A percentile compares a stretch with the other conserved stretches of the same genome.
Conservation (phyloP, 106 monocot genomes). For the Dioscorea zingiberensis region DNA sequence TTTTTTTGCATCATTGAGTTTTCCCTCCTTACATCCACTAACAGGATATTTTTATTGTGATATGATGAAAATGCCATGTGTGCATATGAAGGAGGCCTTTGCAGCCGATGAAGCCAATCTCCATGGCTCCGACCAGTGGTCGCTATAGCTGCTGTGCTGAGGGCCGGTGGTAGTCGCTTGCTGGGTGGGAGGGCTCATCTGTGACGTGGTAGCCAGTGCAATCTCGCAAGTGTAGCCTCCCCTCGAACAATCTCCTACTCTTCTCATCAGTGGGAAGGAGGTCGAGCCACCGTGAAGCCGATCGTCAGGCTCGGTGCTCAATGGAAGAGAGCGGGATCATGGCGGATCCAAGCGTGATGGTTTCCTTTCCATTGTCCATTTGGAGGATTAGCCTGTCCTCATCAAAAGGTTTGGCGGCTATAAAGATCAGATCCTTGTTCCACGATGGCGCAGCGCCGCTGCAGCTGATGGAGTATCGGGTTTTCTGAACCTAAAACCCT, state of each 20-base stretch:
- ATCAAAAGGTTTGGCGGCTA: slow-evolving; percentile 68
- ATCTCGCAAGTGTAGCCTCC: slow-evolving; percentile 66
- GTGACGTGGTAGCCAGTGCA: slow-evolving; percentile 82
- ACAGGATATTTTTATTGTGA: no score
- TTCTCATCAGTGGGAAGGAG: slow-evolving; percentile 27
- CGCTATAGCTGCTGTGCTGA: slow-evolving; percentile 86
- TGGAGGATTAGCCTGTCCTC: slow-evolving; percentile 40
- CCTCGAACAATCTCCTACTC: slow-evolving; percentile 19
- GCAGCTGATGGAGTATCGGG: slow-evolving; percentile 27
- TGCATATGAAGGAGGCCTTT: slow-evolving; percentile 58
- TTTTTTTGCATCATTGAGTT: no score
- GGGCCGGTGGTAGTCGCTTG: slow-evolving; percentile 86
- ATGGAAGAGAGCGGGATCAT: slow-evolving; percentile 44
- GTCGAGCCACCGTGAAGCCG: slow-evolving; percentile 71
- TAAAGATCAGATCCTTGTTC: slow-evolving; percentile 85
- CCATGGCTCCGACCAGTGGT: slow-evolving; percentile 52
- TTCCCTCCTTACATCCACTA: no score
- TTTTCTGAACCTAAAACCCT: slow-evolving; percentile 56
- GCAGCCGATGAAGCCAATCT: slow-evolving; percentile 79
- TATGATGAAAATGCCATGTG: no score
- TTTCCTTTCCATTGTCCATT: slow-evolving; percentile 68
- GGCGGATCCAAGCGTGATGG: slow-evolving; percentile 34
- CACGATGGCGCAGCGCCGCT: slow-evolving; percentile 58
- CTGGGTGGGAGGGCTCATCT: slow-evolving; percentile 50
- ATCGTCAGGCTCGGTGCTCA: slow-evolving; percentile 82